phyloP scores from a whole-genome alignment of 805 yeast genomes.

The Lachancea mirantina region DNA sequence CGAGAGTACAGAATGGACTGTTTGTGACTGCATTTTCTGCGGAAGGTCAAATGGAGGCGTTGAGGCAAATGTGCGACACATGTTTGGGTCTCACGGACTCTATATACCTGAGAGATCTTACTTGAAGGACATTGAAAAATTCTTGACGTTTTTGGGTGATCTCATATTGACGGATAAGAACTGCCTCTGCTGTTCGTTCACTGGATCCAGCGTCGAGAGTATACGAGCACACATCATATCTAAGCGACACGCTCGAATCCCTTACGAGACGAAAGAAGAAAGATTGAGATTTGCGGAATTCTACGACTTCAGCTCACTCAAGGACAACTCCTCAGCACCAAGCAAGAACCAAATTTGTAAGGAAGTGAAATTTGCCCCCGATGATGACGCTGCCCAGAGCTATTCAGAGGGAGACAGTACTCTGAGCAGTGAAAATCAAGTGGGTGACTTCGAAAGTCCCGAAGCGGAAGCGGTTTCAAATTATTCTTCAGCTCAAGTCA shows the following conservation, averaged over 20 bases:
- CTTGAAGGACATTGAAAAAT: conserved; percentile 60
- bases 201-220: conserved; percentile 79
- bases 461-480: conserved; percentile 15
- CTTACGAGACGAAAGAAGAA: conserved; percentile 78
- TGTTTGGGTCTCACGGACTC: conserved; percentile 75
- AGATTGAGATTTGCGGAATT: conserved; percentile 67
- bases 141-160: conserved; percentile 69
- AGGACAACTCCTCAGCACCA: conserved; percentile 32
- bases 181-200: conserved; percentile 75
- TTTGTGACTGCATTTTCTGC: conserved; percentile 51
- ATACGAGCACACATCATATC: conserved; percentile 82
- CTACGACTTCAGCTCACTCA: conserved; percentile 74
- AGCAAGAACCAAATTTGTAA: conserved; percentile 24
- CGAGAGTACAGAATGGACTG: conserved; percentile 32
- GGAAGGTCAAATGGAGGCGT: conserved; percentile 45
- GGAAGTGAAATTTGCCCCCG: conserved; percentile 23
- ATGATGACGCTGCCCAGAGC: conserved; percentile 23
- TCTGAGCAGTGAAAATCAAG: conserved; percentile 21
- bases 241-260: conserved; percentile 83
- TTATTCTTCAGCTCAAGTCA: conserved; percentile 36
- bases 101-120: conserved; percentile 79
- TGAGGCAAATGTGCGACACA: conserved; percentile 61
- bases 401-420: conserved; percentile 17
- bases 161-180: conserved; percentile 76
- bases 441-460: conserved; percentile 18